Conservation (phyloP, 352 stramenopile genomes). For the Plasmopara halstedii region DNA sequence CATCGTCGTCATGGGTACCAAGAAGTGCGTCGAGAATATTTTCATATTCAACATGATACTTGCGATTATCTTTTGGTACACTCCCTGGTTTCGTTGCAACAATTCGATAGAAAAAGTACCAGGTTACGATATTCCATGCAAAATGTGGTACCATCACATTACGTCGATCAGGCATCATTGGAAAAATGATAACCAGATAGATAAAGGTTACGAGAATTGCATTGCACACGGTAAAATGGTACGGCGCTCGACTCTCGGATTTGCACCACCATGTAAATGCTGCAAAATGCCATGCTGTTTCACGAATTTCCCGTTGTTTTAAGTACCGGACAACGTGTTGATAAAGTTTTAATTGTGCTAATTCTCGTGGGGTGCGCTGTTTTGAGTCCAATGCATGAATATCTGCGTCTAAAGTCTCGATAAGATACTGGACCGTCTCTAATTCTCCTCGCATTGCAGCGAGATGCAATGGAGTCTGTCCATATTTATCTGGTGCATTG, state of each 20-base stretch:
- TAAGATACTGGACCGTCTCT: constrained; percentile 64
- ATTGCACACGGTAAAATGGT: constrained; percentile 64
- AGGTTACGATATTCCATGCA: constrained; percentile 48
- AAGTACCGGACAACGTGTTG: constrained; percentile 51
- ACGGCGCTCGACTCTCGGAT: constrained; percentile 48
- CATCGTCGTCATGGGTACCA: constrained; percentile 13
- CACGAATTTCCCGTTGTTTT: constrained; percentile 17
- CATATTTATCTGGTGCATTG: constrained; percentile 56
- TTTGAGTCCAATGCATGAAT: constrained; percentile 41
- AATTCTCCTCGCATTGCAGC: constrained; percentile 70
- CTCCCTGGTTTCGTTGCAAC: constrained; percentile 51
- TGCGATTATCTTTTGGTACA: constrained; percentile 24
- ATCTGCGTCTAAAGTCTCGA: constrained; percentile 70
- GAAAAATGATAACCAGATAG: constrained; percentile 49
- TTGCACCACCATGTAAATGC: constrained; percentile 43
- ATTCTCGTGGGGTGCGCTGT: constrained; percentile 45
- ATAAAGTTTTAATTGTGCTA: constrained; percentile 55
- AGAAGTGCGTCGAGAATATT: constrained; percentile 45
- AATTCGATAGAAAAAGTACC: constrained; percentile 59
- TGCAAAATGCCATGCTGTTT: constrained; percentile 53
- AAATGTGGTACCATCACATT: constrained; percentile 56
- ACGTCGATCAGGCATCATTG: constrained; percentile 43
- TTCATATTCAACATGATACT: constrained; percentile 42
- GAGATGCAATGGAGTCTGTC: constrained; percentile 78
- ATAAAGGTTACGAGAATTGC: constrained; percentile 28